phyloP scores from a whole-genome alignment of 371 early-diverging fungal species.

The Rhizopus stolonifer region DNA sequence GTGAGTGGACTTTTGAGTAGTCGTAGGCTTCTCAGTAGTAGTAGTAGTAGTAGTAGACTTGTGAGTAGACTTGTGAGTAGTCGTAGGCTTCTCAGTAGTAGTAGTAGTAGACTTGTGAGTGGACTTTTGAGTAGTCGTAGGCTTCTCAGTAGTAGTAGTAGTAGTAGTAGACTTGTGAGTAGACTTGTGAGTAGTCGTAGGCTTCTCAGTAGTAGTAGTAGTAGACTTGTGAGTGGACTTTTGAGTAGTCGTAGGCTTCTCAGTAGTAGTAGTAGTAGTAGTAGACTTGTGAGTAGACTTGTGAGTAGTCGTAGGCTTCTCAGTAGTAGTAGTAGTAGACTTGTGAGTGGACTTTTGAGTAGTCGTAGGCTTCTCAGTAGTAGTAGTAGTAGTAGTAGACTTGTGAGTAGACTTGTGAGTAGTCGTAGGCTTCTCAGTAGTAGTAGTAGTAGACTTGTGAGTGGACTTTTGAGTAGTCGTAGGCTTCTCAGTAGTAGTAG shows the following conservation, averaged over 20 bases:
- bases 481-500: slow-evolving; percentile 4
- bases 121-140: background rate
- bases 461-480: background rate
- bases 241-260: slow-evolving; percentile 1
- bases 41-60: too few relatives aligned
- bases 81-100: background rate
- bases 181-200: background rate
- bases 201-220: background rate
- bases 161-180: too few relatives aligned
- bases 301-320: background rate
- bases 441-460: background rate
- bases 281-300: background rate
- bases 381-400: too few relatives aligned
- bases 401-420: background rate
- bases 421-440: background rate
- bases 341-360: background rate
- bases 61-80: background rate
- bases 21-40: slow-evolving; percentile 1
- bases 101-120: background rate
- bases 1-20: slow-evolving; percentile 5
- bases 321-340: background rate
- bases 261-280: slow-evolving; percentile 1
- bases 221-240: background rate
- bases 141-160: background rate
- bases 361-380: background rate